phyloP scores from a whole-genome alignment of 768 basidiomycete species.

The Hypholoma sublateritium region DNA sequence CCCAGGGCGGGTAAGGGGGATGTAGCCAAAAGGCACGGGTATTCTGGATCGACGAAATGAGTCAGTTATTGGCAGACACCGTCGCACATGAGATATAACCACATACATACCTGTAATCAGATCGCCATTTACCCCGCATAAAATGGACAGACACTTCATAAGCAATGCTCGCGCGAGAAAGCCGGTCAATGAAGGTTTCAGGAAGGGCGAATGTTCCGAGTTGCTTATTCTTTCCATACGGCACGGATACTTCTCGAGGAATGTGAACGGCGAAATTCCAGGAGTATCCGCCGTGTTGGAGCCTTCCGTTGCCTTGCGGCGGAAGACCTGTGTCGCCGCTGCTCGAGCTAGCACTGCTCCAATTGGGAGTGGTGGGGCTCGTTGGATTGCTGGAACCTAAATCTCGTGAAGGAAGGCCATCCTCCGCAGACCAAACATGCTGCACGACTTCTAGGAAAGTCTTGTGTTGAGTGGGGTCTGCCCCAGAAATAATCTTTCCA shows the following conservation, averaged over 20 bases:
- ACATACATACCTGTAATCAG: conserved; percentile 12
- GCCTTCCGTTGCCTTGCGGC: background rate
- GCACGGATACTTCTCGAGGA: background rate
- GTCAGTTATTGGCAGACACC: background rate
- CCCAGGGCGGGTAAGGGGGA: conserved; percentile 30
- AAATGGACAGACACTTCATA: background rate
- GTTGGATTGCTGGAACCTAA: background rate
- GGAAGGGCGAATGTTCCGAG: background rate
- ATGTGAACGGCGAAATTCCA: conserved; percentile 2
- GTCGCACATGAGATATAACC: background rate
- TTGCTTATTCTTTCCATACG: background rate
- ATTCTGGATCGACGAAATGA: conserved; percentile 23
- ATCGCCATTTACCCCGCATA: conserved; percentile 9
- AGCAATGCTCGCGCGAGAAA: background rate
- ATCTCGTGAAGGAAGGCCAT: conserved; percentile 23
- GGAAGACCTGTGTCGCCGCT: background rate
- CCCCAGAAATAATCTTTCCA: conserved; percentile 16
- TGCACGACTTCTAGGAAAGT: conserved; percentile 35
- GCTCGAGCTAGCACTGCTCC: background rate
- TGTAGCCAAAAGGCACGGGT: conserved; percentile 30
- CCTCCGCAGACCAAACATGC: conserved; percentile 36
- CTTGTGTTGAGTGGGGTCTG: conserved; percentile 27
- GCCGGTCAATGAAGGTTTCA: conserved; percentile 2
- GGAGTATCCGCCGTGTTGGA: background rate
- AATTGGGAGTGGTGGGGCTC: background rate